Percentiles rank a stretch among this genome's conserved stretches.
Evolutionary conservation across 106 monocot genomes (phyloP).

Genomic region (Dactylorhiza incarnata): DNA sequence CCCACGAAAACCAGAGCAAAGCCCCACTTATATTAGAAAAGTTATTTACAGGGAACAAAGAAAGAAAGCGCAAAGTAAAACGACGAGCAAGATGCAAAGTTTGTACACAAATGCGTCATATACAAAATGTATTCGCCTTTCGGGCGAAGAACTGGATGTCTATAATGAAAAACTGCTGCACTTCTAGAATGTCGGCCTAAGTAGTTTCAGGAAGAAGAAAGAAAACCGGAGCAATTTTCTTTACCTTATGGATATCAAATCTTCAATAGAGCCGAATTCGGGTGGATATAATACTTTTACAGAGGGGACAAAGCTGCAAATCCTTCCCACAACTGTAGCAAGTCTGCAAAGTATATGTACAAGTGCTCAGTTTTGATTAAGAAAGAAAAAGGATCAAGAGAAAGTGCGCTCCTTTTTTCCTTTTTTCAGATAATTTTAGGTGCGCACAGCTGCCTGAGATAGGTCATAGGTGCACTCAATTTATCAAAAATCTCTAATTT

Average conservation of each 20-base stretch:
- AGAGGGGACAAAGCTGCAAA: slow-evolving; percentile 4
- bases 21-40: background rate
- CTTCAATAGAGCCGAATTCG: slow-evolving; percentile 6
- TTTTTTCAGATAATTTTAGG: background rate
- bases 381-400: background rate
- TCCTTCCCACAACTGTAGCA: slow-evolving; percentile 5
- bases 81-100: background rate
- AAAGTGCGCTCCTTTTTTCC: background rate
- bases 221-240: background rate
- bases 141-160: background rate
- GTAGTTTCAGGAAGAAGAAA: background rate
- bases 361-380: background rate
- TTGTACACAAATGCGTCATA: background rate
- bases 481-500: too few relatives aligned
- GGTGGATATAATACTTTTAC: background rate
- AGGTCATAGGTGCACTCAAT: too few relatives aligned
- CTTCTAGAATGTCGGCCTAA: background rate
- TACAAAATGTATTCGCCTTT: background rate
- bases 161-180: background rate
- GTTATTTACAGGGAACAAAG: background rate
- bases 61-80: background rate
- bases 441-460: too few relatives aligned
- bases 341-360: background rate
- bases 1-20: background rate
- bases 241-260: background rate